Evolutionary conservation across 306 rosid genomes (phyloP).

Genomic region (Cicer yamashitae): DNA sequence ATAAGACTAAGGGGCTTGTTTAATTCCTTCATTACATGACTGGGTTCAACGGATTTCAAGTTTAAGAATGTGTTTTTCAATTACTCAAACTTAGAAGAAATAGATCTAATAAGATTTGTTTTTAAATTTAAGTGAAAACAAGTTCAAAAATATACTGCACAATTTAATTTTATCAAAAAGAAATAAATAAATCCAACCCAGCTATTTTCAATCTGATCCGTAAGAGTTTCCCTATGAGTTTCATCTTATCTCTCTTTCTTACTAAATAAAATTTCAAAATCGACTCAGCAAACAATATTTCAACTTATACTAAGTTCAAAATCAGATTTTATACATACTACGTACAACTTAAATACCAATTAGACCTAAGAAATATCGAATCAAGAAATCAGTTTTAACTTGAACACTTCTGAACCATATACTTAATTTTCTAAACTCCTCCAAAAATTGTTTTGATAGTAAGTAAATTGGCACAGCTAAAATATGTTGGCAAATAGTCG

Average conservation of each 20-base stretch:
- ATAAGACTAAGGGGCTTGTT: background rate
- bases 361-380: background rate
- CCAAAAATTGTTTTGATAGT: background rate
- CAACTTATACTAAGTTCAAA: constrained; percentile 6
- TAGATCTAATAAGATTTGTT: background rate
- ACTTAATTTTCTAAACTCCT: constrained; percentile 14
- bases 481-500: constrained; percentile 21
- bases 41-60: background rate
- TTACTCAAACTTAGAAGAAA: constrained; percentile 8
- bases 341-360: background rate
- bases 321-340: background rate
- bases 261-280: constrained; percentile 1
- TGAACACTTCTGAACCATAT: background rate
- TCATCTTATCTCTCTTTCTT: background rate
- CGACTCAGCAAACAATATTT: constrained; percentile 5
- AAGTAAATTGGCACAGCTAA: background rate
- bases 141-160: constrained; percentile 11
- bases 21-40: background rate
- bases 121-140: background rate
- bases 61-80: background rate
- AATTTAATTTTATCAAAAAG: background rate
- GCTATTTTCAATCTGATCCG: constrained; percentile 30
- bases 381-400: constrained; percentile 15
- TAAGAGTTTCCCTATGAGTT: background rate
- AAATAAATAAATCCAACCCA: background rate